Evolutionary conservation across 768 basidiomycete genomes (phyloP).

Genomic region (Pholiota microspora): DNA sequence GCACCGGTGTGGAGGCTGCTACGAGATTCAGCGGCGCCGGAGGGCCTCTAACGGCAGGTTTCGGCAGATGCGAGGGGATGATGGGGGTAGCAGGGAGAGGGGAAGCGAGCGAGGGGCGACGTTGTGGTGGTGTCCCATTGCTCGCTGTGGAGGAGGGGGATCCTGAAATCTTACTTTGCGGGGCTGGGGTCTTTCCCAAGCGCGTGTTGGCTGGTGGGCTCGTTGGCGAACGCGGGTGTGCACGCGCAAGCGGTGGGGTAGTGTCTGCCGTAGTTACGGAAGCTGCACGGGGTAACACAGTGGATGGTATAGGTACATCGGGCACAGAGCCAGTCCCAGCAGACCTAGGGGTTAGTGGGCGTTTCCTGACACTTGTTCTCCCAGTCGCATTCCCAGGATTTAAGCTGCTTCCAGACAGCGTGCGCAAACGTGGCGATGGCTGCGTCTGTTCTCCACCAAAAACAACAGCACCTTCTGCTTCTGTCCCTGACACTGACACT

Average conservation of each 20-base stretch:
- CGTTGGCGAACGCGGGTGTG: neutral
- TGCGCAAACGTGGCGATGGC: neutral
- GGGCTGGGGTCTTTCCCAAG: neutral
- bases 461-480: neutral
- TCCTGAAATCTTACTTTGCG: neutral
- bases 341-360: neutral
- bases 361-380: neutral
- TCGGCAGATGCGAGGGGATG: constrained; percentile 9
- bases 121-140: neutral
- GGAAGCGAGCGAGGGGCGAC: constrained; percentile 18
- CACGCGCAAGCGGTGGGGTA: neutral
- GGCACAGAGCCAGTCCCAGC: neutral
- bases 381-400: neutral
- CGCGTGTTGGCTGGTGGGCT: neutral
- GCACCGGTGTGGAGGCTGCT: neutral
- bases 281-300: too few relatives aligned
- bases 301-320: neutral
- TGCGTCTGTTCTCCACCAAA: neutral
- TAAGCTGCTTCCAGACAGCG: neutral
- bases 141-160: neutral
- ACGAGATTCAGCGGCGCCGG: constrained; percentile 9
- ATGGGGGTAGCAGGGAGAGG: constrained; percentile 17
- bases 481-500: too few relatives aligned
- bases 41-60: neutral
- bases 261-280: too few relatives aligned